Conservation (phyloP, 169 alveolate species). For the Pseudocohnilembus persalinus region DNA sequence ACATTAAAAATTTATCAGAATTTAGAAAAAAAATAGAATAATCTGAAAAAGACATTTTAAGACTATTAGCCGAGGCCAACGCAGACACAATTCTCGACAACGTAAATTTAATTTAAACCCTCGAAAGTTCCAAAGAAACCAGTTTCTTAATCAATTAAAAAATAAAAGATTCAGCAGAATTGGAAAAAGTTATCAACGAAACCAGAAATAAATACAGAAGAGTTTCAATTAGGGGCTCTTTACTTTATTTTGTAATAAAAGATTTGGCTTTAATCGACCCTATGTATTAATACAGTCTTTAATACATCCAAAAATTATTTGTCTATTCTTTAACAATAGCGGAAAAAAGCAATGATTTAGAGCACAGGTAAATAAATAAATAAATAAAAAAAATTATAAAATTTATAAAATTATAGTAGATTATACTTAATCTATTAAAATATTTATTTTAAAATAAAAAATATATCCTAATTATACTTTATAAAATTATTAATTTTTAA, state of each 20-base stretch:
- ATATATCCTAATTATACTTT: too few species aligned
- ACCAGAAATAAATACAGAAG: constrained; percentile 81
- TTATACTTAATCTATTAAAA: too few species aligned
- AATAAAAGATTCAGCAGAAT: constrained; percentile 30
- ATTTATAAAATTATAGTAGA: too few species aligned
- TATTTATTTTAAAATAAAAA: too few species aligned
- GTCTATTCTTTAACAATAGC: constrained; percentile 64
- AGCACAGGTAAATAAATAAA: constrained; percentile 47
- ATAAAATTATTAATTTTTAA: too few species aligned
- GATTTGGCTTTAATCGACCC: constrained; percentile 86
- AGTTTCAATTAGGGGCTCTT: constrained; percentile 87
- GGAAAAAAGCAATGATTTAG: constrained; percentile 43
- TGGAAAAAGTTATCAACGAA: constrained; percentile 73
- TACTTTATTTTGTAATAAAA: constrained; percentile 84
- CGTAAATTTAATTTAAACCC: constrained; percentile 84
- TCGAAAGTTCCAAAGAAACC: constrained; percentile 80
- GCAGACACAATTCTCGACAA: constrained; percentile 90
- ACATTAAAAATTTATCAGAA: constrained; percentile 72
- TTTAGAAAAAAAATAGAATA: constrained; percentile 68
- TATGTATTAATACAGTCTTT: constrained; percentile 86
- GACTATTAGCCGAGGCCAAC: constrained; percentile 75
- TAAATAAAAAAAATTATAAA: too few species aligned
- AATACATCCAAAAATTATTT: constrained; percentile 85
- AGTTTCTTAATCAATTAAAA: constrained; percentile 49
- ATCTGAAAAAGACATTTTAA: constrained; percentile 80